Evolutionary conservation across 2,329 filamentous ascomycete genomes (phyloP).

Genomic region (Corynespora cassiicola): DNA sequence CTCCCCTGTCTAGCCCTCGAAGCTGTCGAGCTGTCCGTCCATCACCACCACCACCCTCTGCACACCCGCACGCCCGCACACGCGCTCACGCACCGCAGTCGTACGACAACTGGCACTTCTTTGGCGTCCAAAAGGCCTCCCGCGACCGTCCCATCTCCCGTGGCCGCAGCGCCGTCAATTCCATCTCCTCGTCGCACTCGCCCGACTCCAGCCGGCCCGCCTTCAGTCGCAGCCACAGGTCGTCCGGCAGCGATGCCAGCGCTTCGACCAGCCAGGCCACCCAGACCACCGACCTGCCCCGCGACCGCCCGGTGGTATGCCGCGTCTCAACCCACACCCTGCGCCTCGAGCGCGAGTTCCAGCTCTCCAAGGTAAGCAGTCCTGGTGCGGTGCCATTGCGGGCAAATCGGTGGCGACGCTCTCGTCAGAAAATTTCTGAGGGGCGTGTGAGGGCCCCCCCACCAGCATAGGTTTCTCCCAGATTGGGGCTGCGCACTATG

Average conservation of each 20-base stretch:
- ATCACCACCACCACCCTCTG: neutral
- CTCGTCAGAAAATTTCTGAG: no score
- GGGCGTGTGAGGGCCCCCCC: no score
- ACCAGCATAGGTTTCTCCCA: neutral
- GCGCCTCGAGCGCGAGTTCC: slow-evolving; percentile 85
- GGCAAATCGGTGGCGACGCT: no score
- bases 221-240: slow-evolving; percentile 34
- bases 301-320: slow-evolving; percentile 70
- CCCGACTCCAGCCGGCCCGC: slow-evolving; percentile 38
- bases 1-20: neutral
- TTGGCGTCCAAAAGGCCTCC: slow-evolving; percentile 43
- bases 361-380: slow-evolving; percentile 70
- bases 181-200: slow-evolving; percentile 33
- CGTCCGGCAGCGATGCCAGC: slow-evolving; percentile 44
- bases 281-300: slow-evolving; percentile 52
- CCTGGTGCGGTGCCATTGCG: no score
- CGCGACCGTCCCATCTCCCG: slow-evolving; percentile 29
- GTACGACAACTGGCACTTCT: slow-evolving; percentile 84
- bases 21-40: neutral
- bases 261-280: slow-evolving; percentile 54
- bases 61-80: neutral
- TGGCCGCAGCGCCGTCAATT: slow-evolving; percentile 30
- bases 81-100: slow-evolving; percentile 53
- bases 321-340: slow-evolving; percentile 82
- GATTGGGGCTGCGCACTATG: neutral